Evolutionary conservation across 805 yeast species (phyloP), one percentile per base, ranked within the genome.

Genomic region (Lipomyces orientalis): DNA sequence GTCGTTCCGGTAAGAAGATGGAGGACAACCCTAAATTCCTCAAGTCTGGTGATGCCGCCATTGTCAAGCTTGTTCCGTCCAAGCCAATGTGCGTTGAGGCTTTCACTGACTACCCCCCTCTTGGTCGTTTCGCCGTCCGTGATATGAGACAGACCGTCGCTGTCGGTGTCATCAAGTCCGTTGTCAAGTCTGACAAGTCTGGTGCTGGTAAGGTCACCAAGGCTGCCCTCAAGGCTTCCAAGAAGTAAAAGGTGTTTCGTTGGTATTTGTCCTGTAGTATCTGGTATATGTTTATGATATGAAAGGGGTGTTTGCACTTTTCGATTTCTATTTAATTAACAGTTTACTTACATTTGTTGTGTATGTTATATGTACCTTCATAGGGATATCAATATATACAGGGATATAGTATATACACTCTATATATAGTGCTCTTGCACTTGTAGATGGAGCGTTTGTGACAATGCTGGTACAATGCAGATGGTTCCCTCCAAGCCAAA

Each of bases 131-230:
- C 85, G 94, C 94, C 82, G 97, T 93, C 88, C 93, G 98, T 90
- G 98, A 93, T 86, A 93, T 93, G 98, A 91, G 98, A 90, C 97
- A 93, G 87, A 93, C 98, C 79, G 98, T 93, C 80, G 98, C 98
- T 82, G 98, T 93, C 82, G 98, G 98, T 91, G 97, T 93, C 81
- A 90, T 94, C 90, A 94, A 94, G 89, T 84, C 92, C 74, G 97
- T 92, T 78, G 96, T 86, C 80, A 92, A 92, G 90, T 80, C 90
- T 76, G 89, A 87, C 84, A 85, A 84, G 84, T 90, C 91, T 79
- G 85, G 83, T 80, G 91, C 92, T 80, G 93, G 92, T 85, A 91
- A 91, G 93, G 95, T 91, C 79, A 91, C 97, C 93, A 91, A 91
- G 92, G 91, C 97, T 83, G 97, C 97, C 83, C 83, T 83, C 76